Base-by-base conservation (phyloP, 2,329 filamentous ascomycete genomes). In the Endocalyx cinctus region DNA sequence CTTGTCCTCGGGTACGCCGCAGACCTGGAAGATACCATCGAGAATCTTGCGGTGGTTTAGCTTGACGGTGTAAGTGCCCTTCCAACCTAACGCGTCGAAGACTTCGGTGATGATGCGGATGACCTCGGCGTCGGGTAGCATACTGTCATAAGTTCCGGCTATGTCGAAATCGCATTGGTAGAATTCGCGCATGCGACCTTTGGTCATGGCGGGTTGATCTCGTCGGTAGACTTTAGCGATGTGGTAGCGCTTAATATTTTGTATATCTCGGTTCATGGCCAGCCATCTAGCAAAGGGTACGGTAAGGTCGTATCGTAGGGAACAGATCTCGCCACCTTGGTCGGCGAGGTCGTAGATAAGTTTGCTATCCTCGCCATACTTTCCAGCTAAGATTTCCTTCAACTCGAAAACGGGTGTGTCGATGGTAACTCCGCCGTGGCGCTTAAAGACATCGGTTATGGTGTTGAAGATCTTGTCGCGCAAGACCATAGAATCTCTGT, bases 161-260 rank as follows among this genome's bases (percentile, higher is more conserved):
- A 87, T 83, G 57, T 87, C 84, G 51, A 87, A 84, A 62, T 87
- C 83, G 60, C 82, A 87, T 59, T 87, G 83, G 60, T 85, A 87
- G 60, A 87, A 87, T 55, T 88, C 82, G 43, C 83, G 71, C 81
- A 87, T 85, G 27, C 82, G 74, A 13, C 83, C 83, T 58, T 87
- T 86, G 37, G 76, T 80, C 67, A 87, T 81, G 33, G 80, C 81
- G 16, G 84, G 84, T 59, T 88, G 83, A 59, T 89, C 84, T 58
- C 84, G 68, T 42, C 84, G 72, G 63, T 87, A 88, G 31, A 88
- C 84, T 60, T 88, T 88, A 41, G 80, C 82, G 43, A 87, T 84
- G 62, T 87, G 82, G 58, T 86, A 87, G 49, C 84, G 69, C 64
- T 87, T 87, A 61, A 87, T 85, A 54, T 64, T 76, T 54, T 79